These are phyloP conservation scores for Emmonsiellopsis sp. DNA, from an alignment of 2,329 filamentous ascomycete genomes.

Conservation along the genomic window DNA sequence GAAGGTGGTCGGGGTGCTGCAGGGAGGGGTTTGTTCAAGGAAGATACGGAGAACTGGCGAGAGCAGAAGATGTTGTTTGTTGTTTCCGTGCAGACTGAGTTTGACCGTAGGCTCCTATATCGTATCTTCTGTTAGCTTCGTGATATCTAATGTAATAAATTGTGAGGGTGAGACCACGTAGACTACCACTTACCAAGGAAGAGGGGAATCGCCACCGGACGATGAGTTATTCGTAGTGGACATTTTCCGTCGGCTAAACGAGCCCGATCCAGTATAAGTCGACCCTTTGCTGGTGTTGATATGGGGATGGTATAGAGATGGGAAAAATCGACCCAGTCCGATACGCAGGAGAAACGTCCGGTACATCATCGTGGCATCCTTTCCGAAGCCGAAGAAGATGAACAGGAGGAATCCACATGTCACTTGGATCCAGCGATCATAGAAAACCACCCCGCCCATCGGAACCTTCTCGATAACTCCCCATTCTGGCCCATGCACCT, in stretches of 20 bases:
- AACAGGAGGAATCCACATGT: slow-evolving; percentile 47
- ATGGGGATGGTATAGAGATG: slow-evolving; percentile 14
- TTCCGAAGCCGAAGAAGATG: slow-evolving; percentile 55
- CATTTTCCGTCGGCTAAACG: slow-evolving; percentile 17
- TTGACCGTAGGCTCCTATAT: slow-evolving; percentile 1
- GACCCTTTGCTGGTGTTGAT: slow-evolving; percentile 9
- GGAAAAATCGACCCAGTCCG: slow-evolving; percentile 29
- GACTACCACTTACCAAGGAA: background rate
- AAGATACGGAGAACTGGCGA: background rate
- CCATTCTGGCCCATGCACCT: slow-evolving; percentile 44
- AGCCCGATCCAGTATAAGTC: slow-evolving; percentile 12
- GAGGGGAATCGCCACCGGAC: background rate
- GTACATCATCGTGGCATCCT: slow-evolving; percentile 50
- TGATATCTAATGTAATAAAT: background rate
- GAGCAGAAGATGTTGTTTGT: background rate
- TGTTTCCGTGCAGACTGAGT: slow-evolving; percentile 3
- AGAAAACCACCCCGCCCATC: slow-evolving; percentile 34
- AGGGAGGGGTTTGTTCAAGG: slow-evolving; percentile 2
- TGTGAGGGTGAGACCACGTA: background rate
- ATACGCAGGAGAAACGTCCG: slow-evolving; percentile 33
- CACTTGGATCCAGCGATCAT: slow-evolving; percentile 51
- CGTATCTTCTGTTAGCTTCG: background rate
- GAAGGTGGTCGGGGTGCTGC: background rate
- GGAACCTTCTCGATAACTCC: slow-evolving; percentile 39
- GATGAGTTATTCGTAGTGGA: slow-evolving; percentile 16